Conservation (phyloP, 805 yeast species). For the Myxozyma geophila region DNA sequence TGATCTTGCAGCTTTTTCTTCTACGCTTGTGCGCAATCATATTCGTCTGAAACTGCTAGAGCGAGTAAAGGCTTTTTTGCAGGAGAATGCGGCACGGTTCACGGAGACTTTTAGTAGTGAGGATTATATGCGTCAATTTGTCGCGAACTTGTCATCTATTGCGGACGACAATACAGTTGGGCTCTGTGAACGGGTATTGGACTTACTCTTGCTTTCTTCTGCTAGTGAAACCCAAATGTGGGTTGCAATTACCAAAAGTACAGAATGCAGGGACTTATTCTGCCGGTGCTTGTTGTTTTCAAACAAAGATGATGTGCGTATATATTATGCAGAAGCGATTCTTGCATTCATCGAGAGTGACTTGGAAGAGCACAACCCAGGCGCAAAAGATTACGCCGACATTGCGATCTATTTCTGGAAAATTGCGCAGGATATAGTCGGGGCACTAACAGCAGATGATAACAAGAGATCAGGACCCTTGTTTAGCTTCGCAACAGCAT, state of each 20-base stretch:
- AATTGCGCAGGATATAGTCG: conserved; percentile 5
- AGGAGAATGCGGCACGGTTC: conserved; percentile 7
- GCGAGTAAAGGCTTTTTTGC: conserved; percentile 5
- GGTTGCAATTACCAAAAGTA: conserved; percentile 1
- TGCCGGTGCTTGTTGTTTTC: conserved; percentile 8
- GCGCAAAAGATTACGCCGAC: background rate
- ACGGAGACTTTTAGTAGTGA: background rate
- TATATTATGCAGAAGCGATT: conserved; percentile 9
- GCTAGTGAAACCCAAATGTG: conserved; percentile 15
- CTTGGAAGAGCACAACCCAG: background rate
- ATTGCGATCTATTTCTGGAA: conserved; percentile 24
- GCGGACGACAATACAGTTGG: conserved; percentile 8
- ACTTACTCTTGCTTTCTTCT: conserved; percentile 10
- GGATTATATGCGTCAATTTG: conserved; percentile 1
- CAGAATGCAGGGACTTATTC: conserved; percentile 10
- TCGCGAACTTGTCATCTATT: conserved; percentile 8
- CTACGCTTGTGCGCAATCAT: background rate
- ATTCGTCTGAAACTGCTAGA: conserved; percentile 18
- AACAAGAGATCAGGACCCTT: conserved; percentile 4
- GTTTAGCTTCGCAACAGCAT: conserved; percentile 15
- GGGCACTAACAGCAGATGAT: background rate
- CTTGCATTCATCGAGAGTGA: conserved; percentile 7
- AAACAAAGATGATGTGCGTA: conserved; percentile 9
- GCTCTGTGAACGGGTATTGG: conserved; percentile 15
- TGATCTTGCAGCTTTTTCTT: conserved; percentile 8